Percentiles rank a stretch among this genome's conserved stretches.
phyloP scores from a whole-genome alignment of 140 eudicot species.

The Artemisia princeps region DNA sequence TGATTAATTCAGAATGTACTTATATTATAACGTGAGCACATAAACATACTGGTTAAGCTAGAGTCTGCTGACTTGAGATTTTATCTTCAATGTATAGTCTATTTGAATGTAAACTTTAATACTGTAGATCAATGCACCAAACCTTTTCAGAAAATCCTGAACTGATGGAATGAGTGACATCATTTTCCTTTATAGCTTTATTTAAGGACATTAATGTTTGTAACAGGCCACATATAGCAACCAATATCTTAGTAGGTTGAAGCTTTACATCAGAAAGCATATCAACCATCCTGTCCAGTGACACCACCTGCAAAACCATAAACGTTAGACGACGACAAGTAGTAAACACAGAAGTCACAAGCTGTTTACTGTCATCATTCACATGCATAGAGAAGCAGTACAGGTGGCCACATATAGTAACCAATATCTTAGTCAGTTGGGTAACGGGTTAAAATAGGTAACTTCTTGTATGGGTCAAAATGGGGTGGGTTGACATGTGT shows the following conservation, averaged over 20 bases:
- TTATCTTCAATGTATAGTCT: constrained; percentile 8
- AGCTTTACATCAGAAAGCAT: constrained; percentile 44
- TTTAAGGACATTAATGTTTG: constrained; percentile 33
- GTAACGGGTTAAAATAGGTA: background rate
- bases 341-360: constrained; percentile 4
- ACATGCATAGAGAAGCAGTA: constrained; percentile 14
- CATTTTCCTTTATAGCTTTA: constrained; percentile 33
- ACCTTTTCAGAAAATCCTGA: constrained; percentile 61
- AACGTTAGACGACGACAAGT: background rate
- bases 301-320: constrained; percentile 48
- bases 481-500: background rate
- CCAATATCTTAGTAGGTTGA: constrained; percentile 46
- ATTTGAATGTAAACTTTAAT: constrained; percentile 14
- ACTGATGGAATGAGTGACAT: constrained; percentile 20
- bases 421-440: constrained; percentile 44
- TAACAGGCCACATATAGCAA: constrained; percentile 52
- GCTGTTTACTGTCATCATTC: constrained; percentile 19
- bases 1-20: background rate
- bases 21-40: background rate
- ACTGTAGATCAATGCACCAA: constrained; percentile 14
- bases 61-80: background rate
- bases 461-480: background rate
- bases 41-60: constrained; percentile 1
- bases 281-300: constrained; percentile 45
- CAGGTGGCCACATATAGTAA: constrained; percentile 36